Evolutionary conservation across 2,329 filamentous ascomycete species (phyloP).

Genomic region (Scedosporium minutisporum): DNA sequence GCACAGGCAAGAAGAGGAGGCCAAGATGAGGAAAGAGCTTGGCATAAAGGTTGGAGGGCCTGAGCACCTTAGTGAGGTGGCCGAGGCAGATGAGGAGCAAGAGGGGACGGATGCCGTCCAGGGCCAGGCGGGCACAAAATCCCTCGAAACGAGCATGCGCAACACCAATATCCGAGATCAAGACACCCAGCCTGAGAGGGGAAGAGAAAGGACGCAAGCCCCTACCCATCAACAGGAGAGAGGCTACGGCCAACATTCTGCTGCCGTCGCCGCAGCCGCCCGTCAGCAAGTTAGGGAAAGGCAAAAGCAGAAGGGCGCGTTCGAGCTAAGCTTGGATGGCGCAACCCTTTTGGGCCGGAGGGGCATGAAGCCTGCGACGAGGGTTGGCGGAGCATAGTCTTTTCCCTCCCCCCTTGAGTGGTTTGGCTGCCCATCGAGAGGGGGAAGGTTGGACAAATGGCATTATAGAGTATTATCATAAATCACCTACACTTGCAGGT

Average conservation of each 20-base stretch:
- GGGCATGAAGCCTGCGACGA: slow-evolving; percentile 42
- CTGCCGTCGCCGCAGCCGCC: slow-evolving; percentile 73
- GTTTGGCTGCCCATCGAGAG: not conserved
- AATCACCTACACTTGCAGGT: not conserved
- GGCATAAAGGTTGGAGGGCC: slow-evolving; percentile 58
- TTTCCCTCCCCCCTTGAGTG: not conserved
- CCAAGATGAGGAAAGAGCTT: slow-evolving; percentile 80
- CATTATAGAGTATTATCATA: not conserved
- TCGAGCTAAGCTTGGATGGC: slow-evolving; percentile 86
- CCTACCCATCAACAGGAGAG: slow-evolving; percentile 31
- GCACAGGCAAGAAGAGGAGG: slow-evolving; percentile 91
- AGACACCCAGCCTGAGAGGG: slow-evolving; percentile 16
- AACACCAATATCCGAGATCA: slow-evolving; percentile 42
- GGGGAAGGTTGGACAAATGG: not conserved
- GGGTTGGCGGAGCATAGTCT: slow-evolving; percentile 19
- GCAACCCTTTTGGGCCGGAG: slow-evolving; percentile 76
- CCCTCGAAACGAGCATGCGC: slow-evolving; percentile 79
- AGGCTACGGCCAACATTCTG: slow-evolving; percentile 84
- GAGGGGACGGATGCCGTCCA: slow-evolving; percentile 48
- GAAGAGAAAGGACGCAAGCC: slow-evolving; percentile 8
- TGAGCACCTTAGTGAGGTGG: slow-evolving; percentile 50
- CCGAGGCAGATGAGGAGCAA: slow-evolving; percentile 56
- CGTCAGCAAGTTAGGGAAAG: slow-evolving; percentile 65
- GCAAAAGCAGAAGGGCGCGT: slow-evolving; percentile 65
- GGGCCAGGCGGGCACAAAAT: slow-evolving; percentile 46